A percentile compares a stretch with the other conserved stretches of the same genome.
Conservation (phyloP, 306 rosid species). For the Vigna trinervia region DNA sequence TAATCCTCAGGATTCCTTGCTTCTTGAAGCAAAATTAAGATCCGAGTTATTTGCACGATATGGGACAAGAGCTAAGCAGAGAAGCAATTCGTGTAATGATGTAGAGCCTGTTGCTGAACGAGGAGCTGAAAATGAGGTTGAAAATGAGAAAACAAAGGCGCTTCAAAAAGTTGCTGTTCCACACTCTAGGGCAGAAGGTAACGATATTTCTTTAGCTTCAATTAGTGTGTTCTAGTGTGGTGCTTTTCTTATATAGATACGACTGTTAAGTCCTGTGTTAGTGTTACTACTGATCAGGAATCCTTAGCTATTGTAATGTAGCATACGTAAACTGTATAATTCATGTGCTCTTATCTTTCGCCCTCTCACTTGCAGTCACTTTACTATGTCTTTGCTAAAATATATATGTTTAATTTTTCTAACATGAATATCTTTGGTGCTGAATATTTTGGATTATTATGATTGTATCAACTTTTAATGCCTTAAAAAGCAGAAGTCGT, state of each 20-base stretch:
- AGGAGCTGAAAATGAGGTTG: slow-evolving; percentile 63
- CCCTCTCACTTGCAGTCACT: slow-evolving; percentile 3
- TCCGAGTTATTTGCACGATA: slow-evolving; percentile 78
- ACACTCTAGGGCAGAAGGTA: slow-evolving; percentile 44
- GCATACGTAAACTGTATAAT: slow-evolving; percentile 15
- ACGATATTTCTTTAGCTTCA: slow-evolving; percentile 35
- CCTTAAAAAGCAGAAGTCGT: not conserved
- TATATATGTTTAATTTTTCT: slow-evolving; percentile 6
- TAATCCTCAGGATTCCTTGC: slow-evolving; percentile 67
- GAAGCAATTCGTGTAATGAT: slow-evolving; percentile 47
- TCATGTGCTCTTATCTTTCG: slow-evolving; percentile 7
- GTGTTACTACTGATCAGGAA: not conserved
- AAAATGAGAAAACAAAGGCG: slow-evolving; percentile 51
- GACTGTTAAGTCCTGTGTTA: slow-evolving; percentile 17
- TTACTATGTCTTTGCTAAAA: slow-evolving; percentile 7
- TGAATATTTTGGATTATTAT: not conserved
- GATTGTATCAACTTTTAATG: slow-evolving; percentile 17
- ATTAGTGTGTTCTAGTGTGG: slow-evolving; percentile 31
- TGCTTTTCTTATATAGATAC: not conserved
- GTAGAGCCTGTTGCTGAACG: slow-evolving; percentile 54
- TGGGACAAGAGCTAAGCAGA: slow-evolving; percentile 57
- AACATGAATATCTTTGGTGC: slow-evolving; percentile 8
- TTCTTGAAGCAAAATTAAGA: slow-evolving; percentile 86
- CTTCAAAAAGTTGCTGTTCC: slow-evolving; percentile 38
- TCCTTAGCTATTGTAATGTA: slow-evolving; percentile 7